phyloP scores from a whole-genome alignment of 306 rosid species.

The Acacia crassicarpa region DNA sequence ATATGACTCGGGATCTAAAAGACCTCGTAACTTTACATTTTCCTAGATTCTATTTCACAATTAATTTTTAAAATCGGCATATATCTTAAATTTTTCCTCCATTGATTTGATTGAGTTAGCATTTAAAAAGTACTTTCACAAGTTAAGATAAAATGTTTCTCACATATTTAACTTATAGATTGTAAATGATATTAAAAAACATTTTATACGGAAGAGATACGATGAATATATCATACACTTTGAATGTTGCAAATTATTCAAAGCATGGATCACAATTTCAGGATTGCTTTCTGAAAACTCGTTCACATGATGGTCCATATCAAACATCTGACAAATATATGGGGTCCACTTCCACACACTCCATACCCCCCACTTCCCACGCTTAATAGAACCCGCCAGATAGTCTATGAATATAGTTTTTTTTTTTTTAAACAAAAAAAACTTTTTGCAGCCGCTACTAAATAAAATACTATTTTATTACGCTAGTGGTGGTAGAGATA shows the following conservation, averaged over 20 bases:
- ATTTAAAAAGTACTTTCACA: too few relatives aligned
- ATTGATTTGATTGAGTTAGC: fast-evolving
- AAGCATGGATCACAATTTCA: not conserved
- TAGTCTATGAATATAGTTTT: not conserved
- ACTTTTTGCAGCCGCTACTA: not conserved
- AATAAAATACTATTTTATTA: not conserved
- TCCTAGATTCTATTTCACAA: too few relatives aligned
- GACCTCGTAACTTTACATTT: too few relatives aligned
- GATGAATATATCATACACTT: too few relatives aligned
- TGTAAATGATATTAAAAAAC: too few relatives aligned
- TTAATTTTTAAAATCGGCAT: too few relatives aligned
- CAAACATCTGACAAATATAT: not conserved
- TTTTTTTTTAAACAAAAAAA: not conserved
- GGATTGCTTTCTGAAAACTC: not conserved
- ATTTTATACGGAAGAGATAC: too few relatives aligned
- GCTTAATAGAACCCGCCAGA: not conserved
- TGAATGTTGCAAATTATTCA: not conserved
- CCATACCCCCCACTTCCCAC: not conserved
- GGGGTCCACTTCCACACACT: not conserved
- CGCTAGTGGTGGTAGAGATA: not conserved
- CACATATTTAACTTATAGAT: too few relatives aligned
- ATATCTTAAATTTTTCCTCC: too few relatives aligned
- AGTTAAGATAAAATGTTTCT: too few relatives aligned
- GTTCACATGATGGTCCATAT: not conserved
- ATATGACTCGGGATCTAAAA: too few relatives aligned